Conservation (phyloP, 345 rosid genomes). For the Pugionium dolabratum region DNA sequence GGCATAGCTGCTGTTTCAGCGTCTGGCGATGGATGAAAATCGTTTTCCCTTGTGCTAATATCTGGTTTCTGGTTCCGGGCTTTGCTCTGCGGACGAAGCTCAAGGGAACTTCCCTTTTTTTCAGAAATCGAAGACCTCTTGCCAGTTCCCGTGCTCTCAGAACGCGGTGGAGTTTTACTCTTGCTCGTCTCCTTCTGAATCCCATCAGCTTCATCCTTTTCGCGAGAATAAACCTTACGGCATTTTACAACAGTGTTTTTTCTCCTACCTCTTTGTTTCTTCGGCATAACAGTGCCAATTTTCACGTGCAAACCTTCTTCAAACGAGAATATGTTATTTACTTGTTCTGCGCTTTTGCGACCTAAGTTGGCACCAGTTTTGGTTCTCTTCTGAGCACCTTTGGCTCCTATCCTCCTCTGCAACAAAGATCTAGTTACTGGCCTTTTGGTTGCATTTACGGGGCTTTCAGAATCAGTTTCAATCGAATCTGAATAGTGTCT, state of each 20-base stretch:
- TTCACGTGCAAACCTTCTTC: conserved; percentile 50
- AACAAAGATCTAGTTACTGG: conserved; percentile 63
- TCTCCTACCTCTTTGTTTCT: conserved; percentile 44
- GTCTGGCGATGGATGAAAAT: conserved; percentile 40
- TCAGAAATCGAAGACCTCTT: conserved; percentile 52
- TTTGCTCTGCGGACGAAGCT: conserved; percentile 36
- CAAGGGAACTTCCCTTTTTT: conserved; percentile 40
- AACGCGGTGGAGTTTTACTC: conserved; percentile 41
- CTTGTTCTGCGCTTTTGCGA: conserved; percentile 39
- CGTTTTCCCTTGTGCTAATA: conserved; percentile 40
- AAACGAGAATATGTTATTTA: conserved; percentile 53
- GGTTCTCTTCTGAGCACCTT: conserved; percentile 37
- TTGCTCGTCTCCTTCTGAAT: conserved; percentile 43
- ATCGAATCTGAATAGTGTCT: conserved; percentile 67
- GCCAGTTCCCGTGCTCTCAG: conserved; percentile 42
- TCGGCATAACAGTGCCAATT: conserved; percentile 32
- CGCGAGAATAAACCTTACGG: conserved; percentile 44
- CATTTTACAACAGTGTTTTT: conserved; percentile 46
- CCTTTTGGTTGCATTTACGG: conserved; percentile 48
- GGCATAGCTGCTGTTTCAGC: conserved; percentile 42
- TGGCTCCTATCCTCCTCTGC: conserved; percentile 49
- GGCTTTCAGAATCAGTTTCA: conserved; percentile 80
- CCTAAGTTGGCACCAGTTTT: conserved; percentile 30
- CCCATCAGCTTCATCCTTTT: conserved; percentile 44
- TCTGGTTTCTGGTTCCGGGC: conserved; percentile 35